These are phyloP conservation scores for Vitis hybrid DNA, from an alignment of 177 flowering plant species.

Conservation along the genomic window DNA sequence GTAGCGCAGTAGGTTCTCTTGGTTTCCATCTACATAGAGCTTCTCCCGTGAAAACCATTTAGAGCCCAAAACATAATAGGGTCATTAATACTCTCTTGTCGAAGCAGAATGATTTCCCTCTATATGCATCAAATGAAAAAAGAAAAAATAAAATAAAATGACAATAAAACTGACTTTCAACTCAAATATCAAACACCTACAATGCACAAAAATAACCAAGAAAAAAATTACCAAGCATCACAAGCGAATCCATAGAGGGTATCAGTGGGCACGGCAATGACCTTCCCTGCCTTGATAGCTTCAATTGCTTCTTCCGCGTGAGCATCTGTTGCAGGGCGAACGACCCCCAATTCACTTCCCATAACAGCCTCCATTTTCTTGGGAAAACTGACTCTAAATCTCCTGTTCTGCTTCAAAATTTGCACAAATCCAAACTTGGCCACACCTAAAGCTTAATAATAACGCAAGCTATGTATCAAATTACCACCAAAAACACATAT, in stretches of 20 bases:
- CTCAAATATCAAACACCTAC: neutral
- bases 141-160: too few species aligned
- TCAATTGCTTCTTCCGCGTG: constrained; percentile 60
- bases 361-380: constrained; percentile 35
- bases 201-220: neutral
- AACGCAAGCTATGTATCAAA: neutral
- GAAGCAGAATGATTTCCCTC: too few species aligned
- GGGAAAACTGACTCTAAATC: constrained; percentile 9
- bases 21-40: too few species aligned
- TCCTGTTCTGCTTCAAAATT: constrained; percentile 19
- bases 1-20: too few species aligned
- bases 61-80: too few species aligned
- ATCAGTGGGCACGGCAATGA: constrained; percentile 96
- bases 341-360: constrained; percentile 29
- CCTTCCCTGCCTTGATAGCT: constrained; percentile 77
- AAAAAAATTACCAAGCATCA: constrained; percentile 79
- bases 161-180: too few species aligned
- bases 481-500: neutral
- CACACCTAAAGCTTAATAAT: constrained; percentile 23
- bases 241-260: constrained; percentile 95
- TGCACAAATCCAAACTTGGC: constrained; percentile 25
- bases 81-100: too few species aligned
- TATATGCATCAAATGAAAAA: too few species aligned
- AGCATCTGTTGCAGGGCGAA: constrained; percentile 64
- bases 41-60: too few species aligned